These are phyloP conservation scores for Exophiala viscosa DNA, from an alignment of 2,329 filamentous ascomycete genomes.

Conservation along the genomic window DNA sequence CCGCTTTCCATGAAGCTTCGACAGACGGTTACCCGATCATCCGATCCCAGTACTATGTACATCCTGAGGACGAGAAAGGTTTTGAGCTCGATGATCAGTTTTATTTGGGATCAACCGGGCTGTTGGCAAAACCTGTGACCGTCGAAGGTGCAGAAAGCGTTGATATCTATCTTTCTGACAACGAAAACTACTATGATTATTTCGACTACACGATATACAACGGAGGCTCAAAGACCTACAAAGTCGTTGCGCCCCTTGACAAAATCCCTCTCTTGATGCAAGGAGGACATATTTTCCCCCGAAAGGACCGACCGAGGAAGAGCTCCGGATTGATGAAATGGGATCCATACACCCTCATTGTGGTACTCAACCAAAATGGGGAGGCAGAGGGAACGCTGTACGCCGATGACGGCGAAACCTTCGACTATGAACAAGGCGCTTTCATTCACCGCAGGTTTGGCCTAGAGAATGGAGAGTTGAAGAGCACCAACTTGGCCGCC, in stretches of 20 bases:
- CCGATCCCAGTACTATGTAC: slow-evolving; percentile 87
- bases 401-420: slow-evolving; percentile 88
- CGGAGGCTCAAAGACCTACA: slow-evolving; percentile 65
- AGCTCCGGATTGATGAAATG: slow-evolving; percentile 86
- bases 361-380: slow-evolving; percentile 65
- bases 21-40: slow-evolving; percentile 81
- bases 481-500: slow-evolving; percentile 63
- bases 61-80: slow-evolving; percentile 80
- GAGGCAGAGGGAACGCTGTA: slow-evolving; percentile 81
- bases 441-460: slow-evolving; percentile 82
- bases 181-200: slow-evolving; percentile 92
- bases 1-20: slow-evolving; percentile 87
- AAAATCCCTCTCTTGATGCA: slow-evolving; percentile 88
- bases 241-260: slow-evolving; percentile 73
- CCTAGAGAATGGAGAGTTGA: slow-evolving; percentile 59
- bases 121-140: slow-evolving; percentile 89
- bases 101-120: slow-evolving; percentile 80
- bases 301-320: slow-evolving; percentile 80
- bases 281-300: slow-evolving; percentile 85
- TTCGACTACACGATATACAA: slow-evolving; percentile 78
- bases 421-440: slow-evolving; percentile 78
- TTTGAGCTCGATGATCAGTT: slow-evolving; percentile 90
- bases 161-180: slow-evolving; percentile 82
- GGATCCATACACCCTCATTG: slow-evolving; percentile 89
- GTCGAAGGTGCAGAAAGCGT: slow-evolving; percentile 68